A percentile compares a stretch with the other conserved stretches of the same genome.
These are phyloP conservation scores for Rhynchospora pubera DNA, from an alignment of 176 grass and related monocot species.

Conservation along the genomic window DNA sequence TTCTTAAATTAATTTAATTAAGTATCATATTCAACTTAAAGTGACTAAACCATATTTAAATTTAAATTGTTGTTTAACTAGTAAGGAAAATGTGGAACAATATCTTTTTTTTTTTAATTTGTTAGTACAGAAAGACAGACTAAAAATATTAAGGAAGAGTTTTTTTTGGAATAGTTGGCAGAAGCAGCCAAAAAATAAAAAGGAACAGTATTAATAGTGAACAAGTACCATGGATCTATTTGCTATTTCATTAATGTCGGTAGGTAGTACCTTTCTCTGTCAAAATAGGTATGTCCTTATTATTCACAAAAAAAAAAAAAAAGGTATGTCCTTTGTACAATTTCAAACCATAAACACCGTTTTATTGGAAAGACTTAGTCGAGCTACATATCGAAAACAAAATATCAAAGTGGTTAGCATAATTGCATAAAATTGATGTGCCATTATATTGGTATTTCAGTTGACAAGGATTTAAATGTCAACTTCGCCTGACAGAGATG, in stretches of 20 bases:
- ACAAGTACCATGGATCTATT: background rate
- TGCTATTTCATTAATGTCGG: background rate
- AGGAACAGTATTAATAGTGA: no score
- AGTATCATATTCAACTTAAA: no score
- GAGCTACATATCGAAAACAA: background rate
- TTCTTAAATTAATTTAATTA: no score
- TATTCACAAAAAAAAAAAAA: background rate
- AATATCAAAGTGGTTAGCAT: conserved; percentile 1
- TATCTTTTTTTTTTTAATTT: no score
- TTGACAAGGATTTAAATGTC: background rate
- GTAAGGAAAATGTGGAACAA: no score
- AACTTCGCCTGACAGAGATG: background rate
- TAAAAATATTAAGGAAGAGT: no score
- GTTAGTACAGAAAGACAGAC: no score
- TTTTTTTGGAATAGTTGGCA: no score
- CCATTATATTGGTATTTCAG: background rate
- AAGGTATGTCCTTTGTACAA: background rate
- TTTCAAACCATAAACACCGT: background rate
- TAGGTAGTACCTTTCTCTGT: background rate
- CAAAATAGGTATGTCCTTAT: background rate
- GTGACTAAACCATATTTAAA: no score
- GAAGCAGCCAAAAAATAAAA: no score
- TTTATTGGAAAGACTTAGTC: background rate
- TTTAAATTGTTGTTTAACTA: no score
- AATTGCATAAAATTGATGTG: background rate